These are phyloP conservation scores for Macrolepiota fuliginosa DNA, from an alignment of 768 basidiomycete genomes.

Conservation along the genomic window DNA sequence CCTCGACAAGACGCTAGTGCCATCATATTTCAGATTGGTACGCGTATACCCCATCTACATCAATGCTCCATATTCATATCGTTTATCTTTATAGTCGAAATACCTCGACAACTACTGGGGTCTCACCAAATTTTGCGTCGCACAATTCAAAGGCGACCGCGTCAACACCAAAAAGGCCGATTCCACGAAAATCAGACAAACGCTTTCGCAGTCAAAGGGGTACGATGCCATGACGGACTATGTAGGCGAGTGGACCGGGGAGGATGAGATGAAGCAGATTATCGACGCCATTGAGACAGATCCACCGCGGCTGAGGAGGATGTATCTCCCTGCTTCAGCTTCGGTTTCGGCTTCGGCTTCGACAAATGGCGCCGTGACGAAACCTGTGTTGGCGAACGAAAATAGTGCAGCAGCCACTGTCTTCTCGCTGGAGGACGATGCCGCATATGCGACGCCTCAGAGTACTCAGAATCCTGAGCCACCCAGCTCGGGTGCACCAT, in stretches of 20 bases:
- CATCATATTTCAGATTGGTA: slow-evolving; percentile 75
- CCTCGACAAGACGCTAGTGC: slow-evolving; percentile 65
- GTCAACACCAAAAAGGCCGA: slow-evolving; percentile 56
- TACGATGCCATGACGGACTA: slow-evolving; percentile 53
- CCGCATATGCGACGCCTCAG: slow-evolving; percentile 39
- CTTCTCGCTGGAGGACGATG: not conserved
- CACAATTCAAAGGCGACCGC: slow-evolving; percentile 74
- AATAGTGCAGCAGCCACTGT: slow-evolving; percentile 1
- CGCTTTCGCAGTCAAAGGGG: slow-evolving; percentile 57
- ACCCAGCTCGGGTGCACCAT: slow-evolving; percentile 49
- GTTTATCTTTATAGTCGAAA: slow-evolving; percentile 46
- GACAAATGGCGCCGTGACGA: slow-evolving; percentile 22
- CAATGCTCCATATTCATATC: not conserved
- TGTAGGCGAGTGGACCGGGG: slow-evolving; percentile 56
- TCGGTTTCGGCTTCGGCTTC: not conserved
- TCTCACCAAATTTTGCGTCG: slow-evolving; percentile 84
- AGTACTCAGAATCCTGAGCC: slow-evolving; percentile 59
- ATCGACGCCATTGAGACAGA: slow-evolving; percentile 48
- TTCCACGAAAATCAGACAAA: slow-evolving; percentile 51
- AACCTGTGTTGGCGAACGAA: slow-evolving; percentile 22
- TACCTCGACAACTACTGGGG: slow-evolving; percentile 80
- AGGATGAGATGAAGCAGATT: slow-evolving; percentile 58
- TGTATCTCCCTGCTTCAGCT: slow-evolving; percentile 25
- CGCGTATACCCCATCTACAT: slow-evolving; percentile 10
- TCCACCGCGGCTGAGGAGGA: slow-evolving; percentile 33